A percentile compares a stretch with the other conserved stretches of the same genome.
Evolutionary conservation across 2,329 filamentous ascomycete species (phyloP).

Genomic region (Hypoxylon sp.): DNA sequence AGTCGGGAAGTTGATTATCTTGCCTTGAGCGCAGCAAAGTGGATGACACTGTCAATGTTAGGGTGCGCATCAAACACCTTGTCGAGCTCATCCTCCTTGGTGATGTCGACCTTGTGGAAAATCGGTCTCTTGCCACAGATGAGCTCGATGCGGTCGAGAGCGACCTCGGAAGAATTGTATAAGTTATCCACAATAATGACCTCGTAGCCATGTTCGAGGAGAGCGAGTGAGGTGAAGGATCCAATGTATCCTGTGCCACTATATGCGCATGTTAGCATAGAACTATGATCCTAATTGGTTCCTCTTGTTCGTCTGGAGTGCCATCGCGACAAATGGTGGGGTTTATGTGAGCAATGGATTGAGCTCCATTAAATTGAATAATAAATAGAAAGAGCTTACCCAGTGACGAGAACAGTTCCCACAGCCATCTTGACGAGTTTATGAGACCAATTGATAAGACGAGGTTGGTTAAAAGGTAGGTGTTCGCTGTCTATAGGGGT

Average conservation of each 20-base stretch:
- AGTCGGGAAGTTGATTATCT: conserved; percentile 44
- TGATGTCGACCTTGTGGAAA: conserved; percentile 91
- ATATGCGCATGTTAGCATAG: conserved; percentile 47
- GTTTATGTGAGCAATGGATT: conserved; percentile 1
- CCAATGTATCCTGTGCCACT: conserved; percentile 99
- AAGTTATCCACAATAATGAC: conserved; percentile 97
- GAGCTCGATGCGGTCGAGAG: conserved; percentile 94
- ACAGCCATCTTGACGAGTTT: conserved; percentile 73
- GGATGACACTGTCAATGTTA: conserved; percentile 97
- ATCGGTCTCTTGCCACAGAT: conserved; percentile 88
- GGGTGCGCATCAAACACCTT: conserved; percentile 90
- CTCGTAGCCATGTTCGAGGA: conserved; percentile 94
- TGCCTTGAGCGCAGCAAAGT: conserved; percentile 98
- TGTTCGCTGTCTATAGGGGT: conserved; percentile 8
- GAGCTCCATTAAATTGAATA: neutral
- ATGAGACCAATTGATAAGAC: conserved; percentile 38
- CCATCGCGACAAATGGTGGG: conserved; percentile 2
- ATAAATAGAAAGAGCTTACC: conserved; percentile 70
- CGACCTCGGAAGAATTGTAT: conserved; percentile 95
- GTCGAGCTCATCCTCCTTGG: conserved; percentile 85
- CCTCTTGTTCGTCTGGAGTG: neutral
- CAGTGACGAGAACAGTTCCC: conserved; percentile 91
- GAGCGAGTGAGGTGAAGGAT: conserved; percentile 92
- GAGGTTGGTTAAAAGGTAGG: conserved; percentile 25
- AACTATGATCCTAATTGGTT: neutral